Evolutionary conservation across 2,329 filamentous ascomycete species (phyloP), one percentile per base, ranked within the genome.

Genomic region (Penicillium sp.): DNA sequence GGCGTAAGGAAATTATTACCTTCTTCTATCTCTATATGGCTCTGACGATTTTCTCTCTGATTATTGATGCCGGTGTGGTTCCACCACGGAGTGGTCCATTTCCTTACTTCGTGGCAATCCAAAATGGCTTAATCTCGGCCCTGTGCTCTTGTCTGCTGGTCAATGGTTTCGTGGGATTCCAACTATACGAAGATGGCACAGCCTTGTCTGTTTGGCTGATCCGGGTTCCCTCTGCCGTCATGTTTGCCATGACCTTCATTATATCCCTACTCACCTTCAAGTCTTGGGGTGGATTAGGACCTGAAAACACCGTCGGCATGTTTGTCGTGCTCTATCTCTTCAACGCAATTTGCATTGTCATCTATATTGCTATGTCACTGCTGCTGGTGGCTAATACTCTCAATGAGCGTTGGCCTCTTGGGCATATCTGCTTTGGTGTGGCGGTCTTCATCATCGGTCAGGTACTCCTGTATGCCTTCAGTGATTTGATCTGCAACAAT

Each of bases 21-120:
- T 97, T 97, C 81, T 99, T 99, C 82, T 97, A 97, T 80, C 82
- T 96, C 61, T 99, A 96, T 80, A 89, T 96, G 82, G 81, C 93
- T 35, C 84, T 97, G 49, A 96, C 92, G 25, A 88, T 94, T 73
- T 82, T 89, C 69, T 97, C 93, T 9, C 85, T 99, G 60, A 83
- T 94, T 65, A 86, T 99, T 68, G 94, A 99, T 69, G 89, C 93
- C 50, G 94, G 94, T 49, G 94, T 97, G 47, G 86, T 95, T 20
- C 91, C 93, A 4, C 90, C 92, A 1, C 88, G 89, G 53, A 91
- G 88, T 49, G 81, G 77, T 2, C 84, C 90, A 1, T 97, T 92
- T 67, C 89, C 92, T 0, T 99, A 96, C 79, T 97, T 99, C 69
- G 89, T 90, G 61, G 90, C 92, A 12, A 85, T 89, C 6, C 94